A percentile compares a stretch with the other conserved stretches of the same genome.
phyloP scores from a whole-genome alignment of 441 rosid genomes.

The Populus hybrid region DNA sequence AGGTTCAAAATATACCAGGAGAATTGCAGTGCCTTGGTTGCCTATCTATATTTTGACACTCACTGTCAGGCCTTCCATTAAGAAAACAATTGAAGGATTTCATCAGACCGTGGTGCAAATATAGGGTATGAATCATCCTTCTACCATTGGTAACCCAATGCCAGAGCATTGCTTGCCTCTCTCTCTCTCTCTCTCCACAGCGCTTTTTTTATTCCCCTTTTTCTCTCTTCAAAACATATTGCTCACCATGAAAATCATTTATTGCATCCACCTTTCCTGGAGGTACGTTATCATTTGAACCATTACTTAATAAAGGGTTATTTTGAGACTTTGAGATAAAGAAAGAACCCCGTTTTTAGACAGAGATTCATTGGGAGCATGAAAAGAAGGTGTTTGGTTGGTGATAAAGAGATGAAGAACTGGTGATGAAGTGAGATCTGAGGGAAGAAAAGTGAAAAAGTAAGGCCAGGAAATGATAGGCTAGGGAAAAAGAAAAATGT shows the following conservation, averaged over 20 bases:
- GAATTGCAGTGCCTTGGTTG: constrained; percentile 55
- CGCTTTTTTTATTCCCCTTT: neutral
- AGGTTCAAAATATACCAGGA: constrained; percentile 29
- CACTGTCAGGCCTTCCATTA: constrained; percentile 61
- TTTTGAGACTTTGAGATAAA: neutral
- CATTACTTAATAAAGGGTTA: neutral
- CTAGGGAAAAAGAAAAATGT: constrained; percentile 11
- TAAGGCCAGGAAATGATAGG: neutral
- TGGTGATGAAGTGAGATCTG: neutral
- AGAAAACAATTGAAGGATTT: constrained; percentile 53
- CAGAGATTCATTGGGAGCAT: neutral
- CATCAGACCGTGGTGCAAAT: constrained; percentile 54
- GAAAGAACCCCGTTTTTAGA: neutral
- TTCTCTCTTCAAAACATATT: neutral
- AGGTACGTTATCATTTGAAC: neutral
- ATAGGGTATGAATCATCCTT: constrained; percentile 53
- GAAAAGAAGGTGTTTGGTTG: neutral
- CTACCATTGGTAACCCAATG: constrained; percentile 33
- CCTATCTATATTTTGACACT: constrained; percentile 51
- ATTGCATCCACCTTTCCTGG: neutral
- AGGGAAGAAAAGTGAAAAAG: neutral
- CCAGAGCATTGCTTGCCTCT: neutral
- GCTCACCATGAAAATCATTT: neutral
- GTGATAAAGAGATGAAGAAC: constrained; percentile 10
- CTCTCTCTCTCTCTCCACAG: neutral